Evolutionary conservation across 2,329 filamentous ascomycete genomes (phyloP).

Genomic region (Trichoderma sp.): DNA sequence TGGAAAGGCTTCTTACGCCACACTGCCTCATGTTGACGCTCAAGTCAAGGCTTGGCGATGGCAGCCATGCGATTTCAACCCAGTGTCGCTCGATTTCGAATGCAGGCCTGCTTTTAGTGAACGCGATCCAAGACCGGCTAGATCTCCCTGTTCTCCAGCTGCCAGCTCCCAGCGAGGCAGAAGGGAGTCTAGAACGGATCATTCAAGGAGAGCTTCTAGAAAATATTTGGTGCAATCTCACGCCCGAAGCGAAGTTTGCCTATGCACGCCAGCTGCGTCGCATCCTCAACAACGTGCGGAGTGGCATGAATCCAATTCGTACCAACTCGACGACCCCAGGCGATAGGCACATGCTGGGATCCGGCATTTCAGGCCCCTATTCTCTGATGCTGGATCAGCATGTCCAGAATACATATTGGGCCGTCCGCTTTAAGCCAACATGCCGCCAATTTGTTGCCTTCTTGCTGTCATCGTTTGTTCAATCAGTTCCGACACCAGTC

Average conservation of each 20-base stretch:
- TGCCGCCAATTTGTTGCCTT: slow-evolving; percentile 27
- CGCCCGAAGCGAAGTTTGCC: slow-evolving; percentile 24
- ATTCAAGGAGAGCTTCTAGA: slow-evolving; percentile 30
- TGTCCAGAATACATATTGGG: slow-evolving; percentile 29
- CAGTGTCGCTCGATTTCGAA: slow-evolving; percentile 15
- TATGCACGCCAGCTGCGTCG: slow-evolving; percentile 29
- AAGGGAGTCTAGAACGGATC: not conserved
- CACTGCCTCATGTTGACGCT: slow-evolving; percentile 20
- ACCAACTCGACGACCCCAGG: not conserved
- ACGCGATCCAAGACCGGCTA: slow-evolving; percentile 2
- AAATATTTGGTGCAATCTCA: slow-evolving; percentile 28
- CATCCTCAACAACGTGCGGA: slow-evolving; percentile 27
- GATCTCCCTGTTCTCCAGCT: slow-evolving; percentile 23
- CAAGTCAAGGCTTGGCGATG: not conserved
- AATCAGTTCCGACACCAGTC: slow-evolving; percentile 27
- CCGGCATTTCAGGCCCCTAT: slow-evolving; percentile 22
- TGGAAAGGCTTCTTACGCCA: slow-evolving; percentile 20
- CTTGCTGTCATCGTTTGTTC: slow-evolving; percentile 27
- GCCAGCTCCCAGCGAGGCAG: not conserved
- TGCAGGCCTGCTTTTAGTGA: slow-evolving; percentile 22
- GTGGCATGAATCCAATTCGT: not conserved
- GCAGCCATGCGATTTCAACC: not conserved
- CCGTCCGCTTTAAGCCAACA: slow-evolving; percentile 23
- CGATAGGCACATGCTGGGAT: slow-evolving; percentile 20
- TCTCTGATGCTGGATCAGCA: slow-evolving; percentile 31